phyloP scores from a whole-genome alignment of 2,329 filamentous ascomycete genomes.

The Colletotrichum sp. region DNA sequence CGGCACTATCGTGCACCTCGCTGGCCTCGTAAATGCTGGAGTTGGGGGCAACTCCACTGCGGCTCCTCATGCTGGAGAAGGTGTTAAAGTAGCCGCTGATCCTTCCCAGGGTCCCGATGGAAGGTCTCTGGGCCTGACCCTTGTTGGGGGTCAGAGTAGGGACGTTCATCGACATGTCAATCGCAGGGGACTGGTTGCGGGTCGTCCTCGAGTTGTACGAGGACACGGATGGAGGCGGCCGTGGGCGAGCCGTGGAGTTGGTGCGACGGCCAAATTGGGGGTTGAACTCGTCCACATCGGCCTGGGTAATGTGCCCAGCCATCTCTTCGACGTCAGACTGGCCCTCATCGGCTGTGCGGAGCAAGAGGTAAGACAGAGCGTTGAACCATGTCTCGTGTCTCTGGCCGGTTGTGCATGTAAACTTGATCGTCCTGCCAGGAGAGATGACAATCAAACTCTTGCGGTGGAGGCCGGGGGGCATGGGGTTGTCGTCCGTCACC shows the following conservation, averaged over 20 bases:
- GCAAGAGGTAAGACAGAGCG: conserved; percentile 88
- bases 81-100: conserved; percentile 67
- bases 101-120: conserved; percentile 57
- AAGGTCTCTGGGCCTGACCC: conserved; percentile 41
- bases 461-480: conserved; percentile 90
- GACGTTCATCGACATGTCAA: conserved; percentile 54
- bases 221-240: conserved; percentile 69
- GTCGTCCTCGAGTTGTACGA: conserved; percentile 81
- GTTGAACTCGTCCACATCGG: conserved; percentile 83
- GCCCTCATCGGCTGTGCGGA: conserved; percentile 74
- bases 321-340: conserved; percentile 66
- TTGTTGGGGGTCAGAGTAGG: conserved; percentile 62
- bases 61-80: conserved; percentile 59
- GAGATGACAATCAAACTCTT: conserved; percentile 93
- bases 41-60: conserved; percentile 50
- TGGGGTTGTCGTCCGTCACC: conserved; percentile 92
- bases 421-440: conserved; percentile 87
- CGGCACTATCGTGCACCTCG: conserved; percentile 76
- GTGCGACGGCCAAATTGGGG: conserved; percentile 55
- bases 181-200: conserved; percentile 66
- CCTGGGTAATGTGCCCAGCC: conserved; percentile 61
- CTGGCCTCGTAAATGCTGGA: conserved; percentile 64
- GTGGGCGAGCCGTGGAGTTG: conserved; percentile 45
- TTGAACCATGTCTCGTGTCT: conserved; percentile 99
- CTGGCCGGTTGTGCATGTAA: conserved; percentile 92